phyloP scores from a whole-genome alignment of 441 rosid species.

The Aquilaria agallochum region DNA sequence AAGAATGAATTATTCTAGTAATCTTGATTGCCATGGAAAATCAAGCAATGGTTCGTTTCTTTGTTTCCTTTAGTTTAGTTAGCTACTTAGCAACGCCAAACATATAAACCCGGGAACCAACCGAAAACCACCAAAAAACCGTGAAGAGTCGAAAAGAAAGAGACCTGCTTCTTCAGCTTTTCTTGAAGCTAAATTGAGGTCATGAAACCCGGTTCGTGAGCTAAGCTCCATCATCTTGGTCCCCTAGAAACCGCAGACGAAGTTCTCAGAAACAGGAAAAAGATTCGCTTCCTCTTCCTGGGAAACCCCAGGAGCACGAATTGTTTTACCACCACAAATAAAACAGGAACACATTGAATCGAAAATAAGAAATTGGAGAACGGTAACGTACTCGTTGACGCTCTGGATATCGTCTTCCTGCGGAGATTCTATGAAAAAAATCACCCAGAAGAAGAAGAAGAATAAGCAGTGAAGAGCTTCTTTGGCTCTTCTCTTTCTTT shows the following conservation, averaged over 20 bases:
- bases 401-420: slow-evolving; percentile 12
- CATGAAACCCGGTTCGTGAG: slow-evolving; percentile 49
- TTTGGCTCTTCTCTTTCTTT: neutral
- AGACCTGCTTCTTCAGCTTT: slow-evolving; percentile 91
- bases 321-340: too few species aligned
- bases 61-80: too few species aligned
- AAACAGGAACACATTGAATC: too few species aligned
- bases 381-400: slow-evolving; percentile 15
- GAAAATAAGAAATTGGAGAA: neutral
- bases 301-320: too few species aligned
- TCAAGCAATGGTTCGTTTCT: too few species aligned
- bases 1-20: too few species aligned
- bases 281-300: too few species aligned
- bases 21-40: too few species aligned
- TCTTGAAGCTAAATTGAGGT: slow-evolving; percentile 70
- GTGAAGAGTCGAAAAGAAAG: too few species aligned
- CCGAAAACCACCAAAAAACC: neutral
- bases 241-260: slow-evolving; percentile 13
- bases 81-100: too few species aligned
- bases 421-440: neutral
- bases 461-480: slow-evolving; percentile 1
- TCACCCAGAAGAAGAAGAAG: slow-evolving; percentile 11
- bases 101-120: neutral
- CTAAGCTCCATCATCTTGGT: slow-evolving; percentile 40
- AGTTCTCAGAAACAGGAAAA: neutral